phyloP scores from a whole-genome alignment of 1,284 basidiomycete species.

The Sphaerobolus stellatus region DNA sequence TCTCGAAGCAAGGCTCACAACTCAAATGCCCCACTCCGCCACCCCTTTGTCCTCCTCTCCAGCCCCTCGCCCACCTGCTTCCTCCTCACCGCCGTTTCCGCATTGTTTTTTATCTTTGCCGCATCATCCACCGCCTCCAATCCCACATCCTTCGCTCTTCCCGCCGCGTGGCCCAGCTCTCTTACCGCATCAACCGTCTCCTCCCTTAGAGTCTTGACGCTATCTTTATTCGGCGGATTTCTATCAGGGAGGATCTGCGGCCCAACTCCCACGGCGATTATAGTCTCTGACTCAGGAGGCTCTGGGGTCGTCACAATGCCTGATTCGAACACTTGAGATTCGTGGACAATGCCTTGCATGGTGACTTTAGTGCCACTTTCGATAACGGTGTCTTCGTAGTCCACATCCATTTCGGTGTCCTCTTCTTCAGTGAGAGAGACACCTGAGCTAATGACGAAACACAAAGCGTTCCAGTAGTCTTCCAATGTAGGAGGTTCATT shows the following conservation, averaged over 20 bases:
- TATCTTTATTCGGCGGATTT: conserved; percentile 35
- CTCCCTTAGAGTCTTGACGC: conserved; percentile 19
- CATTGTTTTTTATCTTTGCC: conserved; percentile 22
- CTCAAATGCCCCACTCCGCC: conserved; percentile 35
- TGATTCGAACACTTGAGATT: conserved; percentile 27
- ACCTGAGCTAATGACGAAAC: not conserved
- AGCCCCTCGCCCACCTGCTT: conserved; percentile 20
- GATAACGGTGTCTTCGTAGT: conserved; percentile 16
- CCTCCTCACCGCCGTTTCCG: conserved; percentile 24
- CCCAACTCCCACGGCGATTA: conserved; percentile 43
- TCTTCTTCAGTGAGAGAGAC: conserved; percentile 7
- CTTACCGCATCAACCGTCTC: conserved; percentile 24
- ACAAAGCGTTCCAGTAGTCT: conserved; percentile 35
- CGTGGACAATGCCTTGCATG: conserved; percentile 39
- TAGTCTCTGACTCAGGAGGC: conserved; percentile 29
- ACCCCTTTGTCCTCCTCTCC: conserved; percentile 20
- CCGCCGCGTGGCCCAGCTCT: conserved; percentile 13
- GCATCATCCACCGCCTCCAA: conserved; percentile 20
- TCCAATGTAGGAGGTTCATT: conserved; percentile 17
- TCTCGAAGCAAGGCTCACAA: too few relatives aligned
- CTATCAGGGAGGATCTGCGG: conserved; percentile 47
- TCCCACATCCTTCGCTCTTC: conserved; percentile 4
- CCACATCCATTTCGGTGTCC: conserved; percentile 16
- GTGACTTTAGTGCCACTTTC: conserved; percentile 30
- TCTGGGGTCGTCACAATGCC: conserved; percentile 14